phyloP scores from a whole-genome alignment of 106 monocot genomes.

The Xerophyta viscosa region DNA sequence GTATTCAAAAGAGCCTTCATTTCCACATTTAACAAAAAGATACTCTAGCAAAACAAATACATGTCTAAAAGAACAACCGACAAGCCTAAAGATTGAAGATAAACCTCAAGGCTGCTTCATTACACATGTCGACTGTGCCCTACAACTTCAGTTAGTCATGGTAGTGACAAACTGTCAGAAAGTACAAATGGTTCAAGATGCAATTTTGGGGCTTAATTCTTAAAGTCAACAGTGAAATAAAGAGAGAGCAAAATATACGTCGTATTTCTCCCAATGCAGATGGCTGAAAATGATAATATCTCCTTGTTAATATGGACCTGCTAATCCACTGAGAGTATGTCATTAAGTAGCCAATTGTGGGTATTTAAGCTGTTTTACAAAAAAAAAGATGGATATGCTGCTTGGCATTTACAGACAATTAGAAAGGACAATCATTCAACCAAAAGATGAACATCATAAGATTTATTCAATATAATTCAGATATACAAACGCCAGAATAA shows the following conservation, averaged over 20 bases:
- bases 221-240: constrained; percentile 11
- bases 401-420: no score
- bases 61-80: background rate
- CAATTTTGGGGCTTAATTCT: constrained; percentile 1
- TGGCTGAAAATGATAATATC: constrained; percentile 40
- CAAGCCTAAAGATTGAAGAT: constrained; percentile 15
- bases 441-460: no score
- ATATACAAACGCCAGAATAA: background rate
- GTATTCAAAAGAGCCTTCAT: background rate
- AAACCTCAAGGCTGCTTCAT: constrained; percentile 17
- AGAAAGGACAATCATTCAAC: background rate
- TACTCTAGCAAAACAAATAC: background rate
- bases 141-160: constrained; percentile 17
- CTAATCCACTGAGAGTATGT: constrained; percentile 40
- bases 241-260: constrained; percentile 43
- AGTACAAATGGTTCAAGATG: constrained; percentile 1
- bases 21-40: background rate
- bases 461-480: background rate
- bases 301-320: constrained; percentile 48
- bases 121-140: constrained; percentile 8
- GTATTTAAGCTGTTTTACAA: background rate
- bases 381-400: no score
- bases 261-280: constrained; percentile 39
- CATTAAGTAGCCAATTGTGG: constrained; percentile 16
- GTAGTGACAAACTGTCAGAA: constrained; percentile 10